Base-by-base conservation (phyloP, 2,329 filamentous ascomycete genomes). In the Cladosporium colombiae region DNA sequence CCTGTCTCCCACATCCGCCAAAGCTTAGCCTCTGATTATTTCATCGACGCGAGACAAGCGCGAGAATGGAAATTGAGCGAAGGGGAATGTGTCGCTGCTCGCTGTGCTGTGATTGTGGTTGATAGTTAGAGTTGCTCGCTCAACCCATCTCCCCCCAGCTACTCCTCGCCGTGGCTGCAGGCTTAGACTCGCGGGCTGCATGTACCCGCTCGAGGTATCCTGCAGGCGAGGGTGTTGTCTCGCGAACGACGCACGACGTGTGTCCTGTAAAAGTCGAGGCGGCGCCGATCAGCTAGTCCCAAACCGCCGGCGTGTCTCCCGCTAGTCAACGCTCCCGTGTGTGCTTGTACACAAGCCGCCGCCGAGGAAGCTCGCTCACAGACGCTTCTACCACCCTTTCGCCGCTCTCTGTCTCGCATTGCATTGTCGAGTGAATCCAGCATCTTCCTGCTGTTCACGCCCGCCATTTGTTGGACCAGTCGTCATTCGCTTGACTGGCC, bases 401-500 rank as follows among this genome's bases (percentile, higher is more conserved):
- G 52, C 52, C 25, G n/a, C 14, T 21, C 27, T 31, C 52, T 33
- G 52, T 55, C 52, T 55, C 27, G 33, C 33, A 35, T 14, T 35
- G 52, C 52, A 55, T 31, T 29, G 31, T 31, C 52, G 52, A 55
- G n/a, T 55, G 25, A 33, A 46, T 59, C 21, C 33, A 21, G 35
- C 56, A 33, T n/a, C 25, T 31, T 56, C 29, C 29, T 35, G 25
- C 52, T 56, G 16, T 31, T 56, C 52, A 21, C 29, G 52, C 25
- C 25, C 16, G 5, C 5, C 18, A 52, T 52, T 25, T 27, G 49
- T 29, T 59, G 49, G 29, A 55, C 60, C 60, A 53, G 60, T 62
- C 25, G 46, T 62, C 60, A 62, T 44, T 62, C 60, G 60, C 60
- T 62, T 55, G 60, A 62, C 60, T 62, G 60, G 60, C 46, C 27